Evolutionary conservation across 306 rosid species (phyloP).

Genomic region (Cyclanthera cordifolia): DNA sequence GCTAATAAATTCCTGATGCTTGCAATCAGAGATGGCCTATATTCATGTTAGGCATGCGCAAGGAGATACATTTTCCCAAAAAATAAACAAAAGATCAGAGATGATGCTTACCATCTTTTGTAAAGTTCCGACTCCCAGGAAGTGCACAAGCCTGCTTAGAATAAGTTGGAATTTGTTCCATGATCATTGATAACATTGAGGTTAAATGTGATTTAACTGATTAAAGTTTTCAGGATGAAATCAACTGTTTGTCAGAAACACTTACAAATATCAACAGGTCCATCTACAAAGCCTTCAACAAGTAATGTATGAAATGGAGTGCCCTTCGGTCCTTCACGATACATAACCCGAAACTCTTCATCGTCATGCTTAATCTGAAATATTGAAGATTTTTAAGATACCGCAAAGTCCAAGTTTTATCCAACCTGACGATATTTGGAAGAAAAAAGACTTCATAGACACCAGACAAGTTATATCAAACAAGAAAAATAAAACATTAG

Average conservation of each 20-base stretch:
- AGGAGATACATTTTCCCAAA: neutral
- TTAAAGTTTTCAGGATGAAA: neutral
- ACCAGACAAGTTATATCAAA: neutral
- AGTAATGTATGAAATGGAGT: conserved; percentile 78
- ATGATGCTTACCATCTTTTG: conserved; percentile 61
- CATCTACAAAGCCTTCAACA: conserved; percentile 86
- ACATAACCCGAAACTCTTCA: conserved; percentile 94
- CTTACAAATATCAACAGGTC: conserved; percentile 81
- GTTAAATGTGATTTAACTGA: conserved; percentile 4
- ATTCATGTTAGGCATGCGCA: neutral
- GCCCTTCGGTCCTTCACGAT: conserved; percentile 77
- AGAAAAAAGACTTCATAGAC: neutral
- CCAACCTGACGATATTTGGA: neutral
- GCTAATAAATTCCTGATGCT: neutral
- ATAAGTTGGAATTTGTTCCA: conserved; percentile 8
- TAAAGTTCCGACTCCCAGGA: conserved; percentile 74
- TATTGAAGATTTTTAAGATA: neutral
- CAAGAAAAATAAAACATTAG: neutral
- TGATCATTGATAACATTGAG: neutral
- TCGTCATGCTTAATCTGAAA: conserved; percentile 77
- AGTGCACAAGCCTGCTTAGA: conserved; percentile 63
- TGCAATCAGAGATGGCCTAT: neutral
- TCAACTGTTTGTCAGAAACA: conserved; percentile 9
- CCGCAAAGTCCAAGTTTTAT: too few relatives aligned
- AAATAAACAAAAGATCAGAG: conserved; percentile 4